Evolutionary conservation across 352 stramenopile species (phyloP).

Genomic region (Phytophthora macrochlamydospora): DNA sequence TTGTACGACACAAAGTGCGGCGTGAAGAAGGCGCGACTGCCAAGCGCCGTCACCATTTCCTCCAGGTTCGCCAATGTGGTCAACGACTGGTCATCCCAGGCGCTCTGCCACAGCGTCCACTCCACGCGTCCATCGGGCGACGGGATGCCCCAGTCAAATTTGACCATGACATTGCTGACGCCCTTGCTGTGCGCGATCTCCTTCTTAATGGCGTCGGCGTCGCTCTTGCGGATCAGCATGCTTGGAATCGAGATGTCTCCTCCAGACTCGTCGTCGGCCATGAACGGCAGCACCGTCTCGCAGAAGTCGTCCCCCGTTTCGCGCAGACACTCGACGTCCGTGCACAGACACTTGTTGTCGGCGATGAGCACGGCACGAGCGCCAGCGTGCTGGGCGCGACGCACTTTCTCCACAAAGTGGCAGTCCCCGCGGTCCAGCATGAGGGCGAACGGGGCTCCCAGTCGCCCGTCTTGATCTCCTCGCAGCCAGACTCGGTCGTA

Average conservation of each 20-base stretch:
- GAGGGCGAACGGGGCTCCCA: conserved; percentile 95
- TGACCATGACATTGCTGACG: conserved; percentile 93
- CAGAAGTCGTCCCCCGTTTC: conserved; percentile 84
- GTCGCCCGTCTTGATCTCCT: conserved; percentile 78
- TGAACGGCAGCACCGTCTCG: conserved; percentile 88
- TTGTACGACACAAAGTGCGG: conserved; percentile 97
- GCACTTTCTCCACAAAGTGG: conserved; percentile 97
- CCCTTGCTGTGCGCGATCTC: conserved; percentile 79
- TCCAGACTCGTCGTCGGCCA: conserved; percentile 96
- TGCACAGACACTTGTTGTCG: conserved; percentile 96
- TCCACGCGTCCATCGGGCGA: conserved; percentile 95
- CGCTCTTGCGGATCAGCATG: conserved; percentile 96
- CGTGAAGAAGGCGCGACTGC: conserved; percentile 94
- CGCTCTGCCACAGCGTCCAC: conserved; percentile 97
- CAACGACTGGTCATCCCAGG: conserved; percentile 90
- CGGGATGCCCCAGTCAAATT: conserved; percentile 96
- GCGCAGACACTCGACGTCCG: conserved; percentile 74
- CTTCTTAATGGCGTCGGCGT: conserved; percentile 94
- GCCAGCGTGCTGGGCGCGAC: conserved; percentile 90
- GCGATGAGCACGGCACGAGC: conserved; percentile 95
- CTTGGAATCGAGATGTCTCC: conserved; percentile 96
- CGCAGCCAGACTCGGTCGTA: conserved; percentile 73
- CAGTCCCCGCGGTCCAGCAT: conserved; percentile 96
- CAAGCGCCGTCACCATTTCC: conserved; percentile 84
- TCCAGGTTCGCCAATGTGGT: conserved; percentile 84